phyloP scores from a whole-genome alignment of 1,139 yeast species.

The Lodderomyces pseudojiufengensis region DNA sequence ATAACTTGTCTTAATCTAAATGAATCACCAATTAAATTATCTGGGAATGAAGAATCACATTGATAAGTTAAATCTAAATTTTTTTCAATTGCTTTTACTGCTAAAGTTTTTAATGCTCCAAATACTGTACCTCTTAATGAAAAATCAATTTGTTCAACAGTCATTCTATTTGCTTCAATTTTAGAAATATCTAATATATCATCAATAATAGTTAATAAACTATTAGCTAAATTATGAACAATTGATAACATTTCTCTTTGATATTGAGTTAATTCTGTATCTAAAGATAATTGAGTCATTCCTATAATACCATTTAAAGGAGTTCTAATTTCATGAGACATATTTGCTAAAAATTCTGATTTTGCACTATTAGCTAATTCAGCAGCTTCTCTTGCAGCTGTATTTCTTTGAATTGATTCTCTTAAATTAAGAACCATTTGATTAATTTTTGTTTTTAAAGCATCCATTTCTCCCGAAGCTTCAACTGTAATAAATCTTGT shows the following conservation, averaged over 20 bases:
- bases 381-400: slow-evolving; percentile 93
- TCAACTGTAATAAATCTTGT: slow-evolving; percentile 87
- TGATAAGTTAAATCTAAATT: slow-evolving; percentile 75
- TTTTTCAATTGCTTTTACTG: slow-evolving; percentile 84
- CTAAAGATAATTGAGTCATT: slow-evolving; percentile 85
- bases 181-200: slow-evolving; percentile 88
- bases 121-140: slow-evolving; percentile 81
- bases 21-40: slow-evolving; percentile 80
- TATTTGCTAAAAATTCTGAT: slow-evolving; percentile 85
- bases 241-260: slow-evolving; percentile 88
- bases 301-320: slow-evolving; percentile 93
- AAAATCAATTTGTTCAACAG: slow-evolving; percentile 83
- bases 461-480: slow-evolving; percentile 93
- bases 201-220: slow-evolving; percentile 78
- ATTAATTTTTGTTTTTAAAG: slow-evolving; percentile 82
- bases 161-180: slow-evolving; percentile 90
- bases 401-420: slow-evolving; percentile 85
- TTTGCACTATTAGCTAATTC: slow-evolving; percentile 88
- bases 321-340: slow-evolving; percentile 89
- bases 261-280: slow-evolving; percentile 81
- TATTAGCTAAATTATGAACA: slow-evolving; percentile 81
- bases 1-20: slow-evolving; percentile 83
- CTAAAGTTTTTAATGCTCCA: slow-evolving; percentile 82
- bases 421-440: slow-evolving; percentile 87
- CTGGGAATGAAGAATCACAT: slow-evolving; percentile 84